A percentile compares a stretch with the other conserved stretches of the same genome.
Conservation (phyloP, 164 flowering plant species). For the Santalum album region DNA sequence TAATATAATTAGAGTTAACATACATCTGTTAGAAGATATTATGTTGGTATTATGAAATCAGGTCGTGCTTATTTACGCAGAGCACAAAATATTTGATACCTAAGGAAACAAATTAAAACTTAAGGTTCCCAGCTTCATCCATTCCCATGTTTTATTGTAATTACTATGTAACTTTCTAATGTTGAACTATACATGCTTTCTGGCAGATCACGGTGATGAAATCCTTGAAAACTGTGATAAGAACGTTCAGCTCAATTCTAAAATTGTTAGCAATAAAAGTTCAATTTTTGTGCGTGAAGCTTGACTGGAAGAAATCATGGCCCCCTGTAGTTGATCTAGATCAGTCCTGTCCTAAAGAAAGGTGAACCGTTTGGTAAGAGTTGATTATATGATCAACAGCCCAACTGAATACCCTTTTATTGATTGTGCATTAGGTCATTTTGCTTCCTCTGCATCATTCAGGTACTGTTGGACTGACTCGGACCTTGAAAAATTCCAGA, state of each 20-base stretch:
- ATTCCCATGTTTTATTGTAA: too few species aligned
- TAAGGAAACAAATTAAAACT: too few species aligned
- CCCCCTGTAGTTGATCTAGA: constrained; percentile 33
- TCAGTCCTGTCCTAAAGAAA: constrained; percentile 15
- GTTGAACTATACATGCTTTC: background rate
- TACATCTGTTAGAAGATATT: too few species aligned
- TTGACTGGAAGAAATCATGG: constrained; percentile 74
- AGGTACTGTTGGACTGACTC: constrained; percentile 53
- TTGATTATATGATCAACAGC: background rate
- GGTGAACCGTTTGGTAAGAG: constrained; percentile 21
- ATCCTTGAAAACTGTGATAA: constrained; percentile 66
- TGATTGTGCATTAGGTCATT: background rate
- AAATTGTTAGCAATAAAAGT: constrained; percentile 24
- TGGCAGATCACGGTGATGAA: constrained; percentile 54
- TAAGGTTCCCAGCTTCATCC: too few species aligned
- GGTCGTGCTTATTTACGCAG: too few species aligned
- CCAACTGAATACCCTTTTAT: background rate
- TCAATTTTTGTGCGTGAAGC: constrained; percentile 70
- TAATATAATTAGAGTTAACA: too few species aligned
- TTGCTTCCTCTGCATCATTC: background rate
- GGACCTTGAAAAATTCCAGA: constrained; percentile 55
- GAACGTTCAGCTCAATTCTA: constrained; percentile 56
- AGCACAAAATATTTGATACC: too few species aligned
- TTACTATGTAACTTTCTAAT: too few species aligned
- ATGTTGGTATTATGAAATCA: too few species aligned